Evolutionary conservation across 2,329 filamentous ascomycete genomes (phyloP).

Genomic region (Ophiocordyceps robertsii): DNA sequence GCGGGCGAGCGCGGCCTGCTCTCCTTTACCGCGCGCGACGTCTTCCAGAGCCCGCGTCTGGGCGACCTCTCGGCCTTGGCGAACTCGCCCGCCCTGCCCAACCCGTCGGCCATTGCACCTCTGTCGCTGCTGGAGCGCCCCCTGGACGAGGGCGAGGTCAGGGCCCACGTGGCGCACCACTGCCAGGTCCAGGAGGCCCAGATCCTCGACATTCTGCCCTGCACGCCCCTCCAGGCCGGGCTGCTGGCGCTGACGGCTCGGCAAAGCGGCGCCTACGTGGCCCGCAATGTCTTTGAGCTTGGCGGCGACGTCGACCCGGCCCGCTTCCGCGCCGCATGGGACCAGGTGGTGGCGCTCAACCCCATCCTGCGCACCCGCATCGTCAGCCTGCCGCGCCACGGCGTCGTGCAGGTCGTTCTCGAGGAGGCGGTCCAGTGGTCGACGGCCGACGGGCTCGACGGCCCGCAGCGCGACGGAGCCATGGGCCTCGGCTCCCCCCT

Average conservation of each 20-base stretch:
- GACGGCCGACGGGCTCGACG: neutral
- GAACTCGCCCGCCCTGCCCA: neutral
- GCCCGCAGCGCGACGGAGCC: neutral
- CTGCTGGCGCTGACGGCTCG: slow-evolving; percentile 7
- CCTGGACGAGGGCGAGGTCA: neutral
- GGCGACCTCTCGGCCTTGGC: slow-evolving; percentile 1
- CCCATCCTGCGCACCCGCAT: slow-evolving; percentile 6
- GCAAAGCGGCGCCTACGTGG: slow-evolving; percentile 6
- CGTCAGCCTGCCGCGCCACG: slow-evolving; percentile 4
- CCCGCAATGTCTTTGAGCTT: slow-evolving; percentile 5
- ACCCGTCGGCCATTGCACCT: neutral
- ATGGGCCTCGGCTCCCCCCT: slow-evolving; percentile 7
- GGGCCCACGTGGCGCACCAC: slow-evolving; percentile 2
- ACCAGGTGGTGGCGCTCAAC: slow-evolving; percentile 5
- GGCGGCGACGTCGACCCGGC: slow-evolving; percentile 2
- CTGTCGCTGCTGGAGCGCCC: slow-evolving; percentile 1
- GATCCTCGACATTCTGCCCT: slow-evolving; percentile 9
- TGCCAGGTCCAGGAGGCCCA: slow-evolving; percentile 4
- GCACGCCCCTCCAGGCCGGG: slow-evolving; percentile 9
- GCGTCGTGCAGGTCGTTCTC: slow-evolving; percentile 6
- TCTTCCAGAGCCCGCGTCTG: slow-evolving; percentile 6
- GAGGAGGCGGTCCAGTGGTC: slow-evolving; percentile 2
- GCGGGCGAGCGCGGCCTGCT: slow-evolving; percentile 12
- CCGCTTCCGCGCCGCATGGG: slow-evolving; percentile 5
- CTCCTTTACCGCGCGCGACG: slow-evolving; percentile 4